A percentile compares a stretch with the other conserved stretches of the same genome.
Evolutionary conservation across 208 protist genomes (phyloP).

Genomic region (Trypanosoma avium): DNA sequence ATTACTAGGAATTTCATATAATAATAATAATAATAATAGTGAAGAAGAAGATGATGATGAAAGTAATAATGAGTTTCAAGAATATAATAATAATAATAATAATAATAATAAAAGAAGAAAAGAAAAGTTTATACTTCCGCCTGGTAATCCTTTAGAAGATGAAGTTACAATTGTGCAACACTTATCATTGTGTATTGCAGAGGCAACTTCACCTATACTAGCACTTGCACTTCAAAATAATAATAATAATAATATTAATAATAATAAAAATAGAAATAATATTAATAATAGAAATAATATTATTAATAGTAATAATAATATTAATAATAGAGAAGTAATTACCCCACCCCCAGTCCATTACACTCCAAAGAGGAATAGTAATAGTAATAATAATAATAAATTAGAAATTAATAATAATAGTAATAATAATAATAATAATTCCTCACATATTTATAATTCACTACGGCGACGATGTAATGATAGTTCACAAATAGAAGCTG

Average conservation of each 20-base stretch:
- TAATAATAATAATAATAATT: not conserved
- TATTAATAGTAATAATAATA: not conserved
- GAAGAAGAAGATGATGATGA: not conserved
- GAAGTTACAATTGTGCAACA: too few relatives aligned
- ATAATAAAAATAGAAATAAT: not conserved
- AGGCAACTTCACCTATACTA: too few relatives aligned
- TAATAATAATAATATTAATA: not conserved
- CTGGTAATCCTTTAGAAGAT: not conserved
- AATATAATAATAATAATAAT: not conserved
- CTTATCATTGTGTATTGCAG: too few relatives aligned
- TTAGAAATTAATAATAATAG: slow-evolving; percentile 10
- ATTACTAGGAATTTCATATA: not conserved
- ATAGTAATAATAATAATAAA: not conserved
- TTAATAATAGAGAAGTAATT: too few relatives aligned
- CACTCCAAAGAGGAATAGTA: not conserved
- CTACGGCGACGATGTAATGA: not conserved
- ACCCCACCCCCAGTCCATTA: too few relatives aligned
- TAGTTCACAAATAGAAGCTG: slow-evolving; percentile 5
- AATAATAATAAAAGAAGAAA: not conserved
- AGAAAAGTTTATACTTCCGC: not conserved
- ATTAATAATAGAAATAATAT: not conserved
- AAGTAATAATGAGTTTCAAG: not conserved
- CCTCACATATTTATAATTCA: too few relatives aligned
- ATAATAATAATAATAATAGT: not conserved
- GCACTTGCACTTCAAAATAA: not conserved